Base-by-base conservation (phyloP, 345 rosid genomes). In the Citrus australasica region DNA sequence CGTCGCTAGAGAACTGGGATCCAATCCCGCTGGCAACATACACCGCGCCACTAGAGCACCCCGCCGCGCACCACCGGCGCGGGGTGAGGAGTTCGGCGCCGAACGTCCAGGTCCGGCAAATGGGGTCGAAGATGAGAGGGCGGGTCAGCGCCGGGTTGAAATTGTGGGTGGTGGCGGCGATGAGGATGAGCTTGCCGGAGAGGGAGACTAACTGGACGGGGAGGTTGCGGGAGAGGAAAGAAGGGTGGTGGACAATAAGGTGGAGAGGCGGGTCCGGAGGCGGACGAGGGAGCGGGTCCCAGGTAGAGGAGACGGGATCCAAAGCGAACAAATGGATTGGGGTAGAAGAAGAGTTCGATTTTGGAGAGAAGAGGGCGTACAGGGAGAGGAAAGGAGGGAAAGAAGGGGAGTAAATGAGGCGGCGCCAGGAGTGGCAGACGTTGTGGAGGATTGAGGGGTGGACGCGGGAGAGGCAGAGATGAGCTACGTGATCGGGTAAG, bases 11-110 rank as follows among this genome's bases (percentile, higher is more conserved):
- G 79, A 84, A 79, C n/a, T 87, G 92, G 84, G 80, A 77, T 6
- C 71, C 86, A 13, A 46, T 33, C 25, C 92, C 92, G 73, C 90
- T 85, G 1, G 85, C 90, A 1, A 86, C 80, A 25, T 85, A 89
- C 3, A 71, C 79, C 25, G 81, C 59, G 6, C 74, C 69, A 3
- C 80, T 40, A 2, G 60, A 48, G 0, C 79, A 67, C 1, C 92
- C 92, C 1, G 87, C 85, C 4, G 84, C 88, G 63, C 92, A 89
- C 92, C 92, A 89, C 11, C 92, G 86, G 61, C 92, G 88, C 1
- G 92, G 86, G 7, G 82, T 67, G 22, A 77, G 17, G 25, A 87
- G 82, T 1, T 77, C 79, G 0, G 92, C 89, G 8, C 92, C 92
- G 28, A 59, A 59, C 69, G 40, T 3, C 92, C 92, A 89, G n/a